These are phyloP conservation scores for Hordeum pubiflorum DNA, from an alignment of 202 grass and related monocot species.

Conservation along the genomic window DNA sequence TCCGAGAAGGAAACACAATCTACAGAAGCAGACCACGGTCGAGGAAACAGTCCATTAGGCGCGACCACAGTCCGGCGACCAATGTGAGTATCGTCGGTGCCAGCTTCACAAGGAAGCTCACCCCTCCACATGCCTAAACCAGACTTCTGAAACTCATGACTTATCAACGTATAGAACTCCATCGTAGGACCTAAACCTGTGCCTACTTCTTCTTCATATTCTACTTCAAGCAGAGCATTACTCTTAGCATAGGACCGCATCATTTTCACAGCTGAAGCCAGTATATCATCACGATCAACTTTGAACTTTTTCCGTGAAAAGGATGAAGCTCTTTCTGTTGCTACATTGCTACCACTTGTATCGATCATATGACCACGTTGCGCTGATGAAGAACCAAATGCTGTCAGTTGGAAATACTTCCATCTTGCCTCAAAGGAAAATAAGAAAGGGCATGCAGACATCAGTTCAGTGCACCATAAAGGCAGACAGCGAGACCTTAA, in stretches of 20 bases:
- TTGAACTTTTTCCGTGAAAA: conserved; percentile 65
- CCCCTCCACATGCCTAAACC: conserved; percentile 91
- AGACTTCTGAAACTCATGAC: conserved; percentile 92
- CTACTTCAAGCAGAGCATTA: conserved; percentile 72
- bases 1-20: conserved; percentile 50
- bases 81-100: conserved; percentile 9
- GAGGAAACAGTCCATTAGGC: conserved; percentile 78
- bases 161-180: conserved; percentile 95
- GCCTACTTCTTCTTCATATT: conserved; percentile 93
- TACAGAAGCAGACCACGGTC: conserved; percentile 50
- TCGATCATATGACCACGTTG: conserved; percentile 41
- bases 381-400: conserved; percentile 61
- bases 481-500: conserved; percentile 60
- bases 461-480: conserved; percentile 83
- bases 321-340: conserved; percentile 36
- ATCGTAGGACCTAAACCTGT: conserved; percentile 96
- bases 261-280: conserved; percentile 77
- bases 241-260: conserved; percentile 72
- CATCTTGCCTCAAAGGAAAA: conserved; percentile 89
- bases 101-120: conserved; percentile 36
- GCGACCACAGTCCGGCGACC: conserved; percentile 40
- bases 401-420: conserved; percentile 81
- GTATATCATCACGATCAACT: conserved; percentile 72
- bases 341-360: conserved; percentile 16
- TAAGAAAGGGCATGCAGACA: conserved; percentile 79